Percentiles rank a stretch among this genome's conserved stretches.
These are phyloP conservation scores for Talaromyces albobiverticillius DNA, from an alignment of 2,329 filamentous ascomycete species.

Conservation along the genomic window DNA sequence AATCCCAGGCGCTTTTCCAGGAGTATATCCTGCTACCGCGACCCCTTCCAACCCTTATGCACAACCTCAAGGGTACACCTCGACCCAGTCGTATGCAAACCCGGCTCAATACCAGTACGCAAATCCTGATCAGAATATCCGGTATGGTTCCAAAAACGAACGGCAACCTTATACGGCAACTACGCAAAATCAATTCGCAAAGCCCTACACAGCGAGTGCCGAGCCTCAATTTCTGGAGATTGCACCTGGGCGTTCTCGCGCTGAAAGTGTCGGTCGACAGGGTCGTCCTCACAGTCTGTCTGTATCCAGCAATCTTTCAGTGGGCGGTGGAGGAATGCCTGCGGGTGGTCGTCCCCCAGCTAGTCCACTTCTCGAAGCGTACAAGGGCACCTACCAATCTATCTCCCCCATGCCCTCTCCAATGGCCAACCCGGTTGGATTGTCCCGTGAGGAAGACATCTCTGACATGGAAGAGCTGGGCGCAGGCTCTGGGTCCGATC, in stretches of 20 bases:
- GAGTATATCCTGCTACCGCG: constrained; percentile 11
- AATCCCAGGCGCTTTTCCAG: constrained; percentile 15
- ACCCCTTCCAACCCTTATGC: constrained; percentile 5
- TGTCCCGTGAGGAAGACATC: constrained; percentile 57
- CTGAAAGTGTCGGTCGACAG: constrained; percentile 13
- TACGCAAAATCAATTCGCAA: constrained; percentile 25
- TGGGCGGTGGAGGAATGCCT: constrained; percentile 31
- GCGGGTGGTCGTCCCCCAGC: constrained; percentile 57
- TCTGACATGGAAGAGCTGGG: constrained; percentile 49
- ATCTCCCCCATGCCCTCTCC: constrained; percentile 94
- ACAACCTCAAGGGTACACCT: constrained; percentile 4
- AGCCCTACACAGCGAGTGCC: constrained; percentile 24
- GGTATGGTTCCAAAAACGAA: constrained; percentile 24
- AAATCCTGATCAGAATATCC: constrained; percentile 37
- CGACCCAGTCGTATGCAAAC: constrained; percentile 27
- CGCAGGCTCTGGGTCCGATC: constrained; percentile 16
- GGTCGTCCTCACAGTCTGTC: constrained; percentile 30
- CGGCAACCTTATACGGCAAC: constrained; percentile 24
- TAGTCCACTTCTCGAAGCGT: constrained; percentile 86
- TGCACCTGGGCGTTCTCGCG: constrained; percentile 24
- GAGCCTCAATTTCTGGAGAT: constrained; percentile 31
- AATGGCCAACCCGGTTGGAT: constrained; percentile 39
- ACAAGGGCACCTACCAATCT: constrained; percentile 89
- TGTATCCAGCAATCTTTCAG: constrained; percentile 38
- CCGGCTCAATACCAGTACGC: constrained; percentile 37